Conservation (phyloP, 306 rosid species). For the Senna siamea region DNA sequence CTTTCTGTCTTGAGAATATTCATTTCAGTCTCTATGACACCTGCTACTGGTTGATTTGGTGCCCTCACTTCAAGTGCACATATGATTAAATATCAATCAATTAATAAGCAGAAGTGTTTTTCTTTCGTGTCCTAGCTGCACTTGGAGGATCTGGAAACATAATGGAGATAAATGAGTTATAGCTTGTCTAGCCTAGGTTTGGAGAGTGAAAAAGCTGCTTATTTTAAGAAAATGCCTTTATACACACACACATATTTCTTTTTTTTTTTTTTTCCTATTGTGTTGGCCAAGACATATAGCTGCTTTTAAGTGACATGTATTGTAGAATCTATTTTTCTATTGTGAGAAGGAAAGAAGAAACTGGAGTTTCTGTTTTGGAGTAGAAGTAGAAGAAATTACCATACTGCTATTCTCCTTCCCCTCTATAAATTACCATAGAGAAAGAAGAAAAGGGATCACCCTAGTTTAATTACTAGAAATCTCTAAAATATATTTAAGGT, state of each 20-base stretch:
- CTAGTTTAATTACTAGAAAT: not conserved
- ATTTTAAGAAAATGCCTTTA: too few species aligned
- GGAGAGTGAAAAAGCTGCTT: not conserved
- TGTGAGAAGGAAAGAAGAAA: not conserved
- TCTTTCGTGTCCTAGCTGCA: not conserved
- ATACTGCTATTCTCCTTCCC: too few species aligned
- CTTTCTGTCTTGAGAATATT: constrained; percentile 7
- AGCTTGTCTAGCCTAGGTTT: not conserved
- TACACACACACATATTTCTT: too few species aligned
- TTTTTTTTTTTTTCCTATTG: not conserved
- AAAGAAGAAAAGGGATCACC: constrained; percentile 1
- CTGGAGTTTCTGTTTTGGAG: not conserved
- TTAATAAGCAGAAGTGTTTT: not conserved
- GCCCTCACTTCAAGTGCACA: not conserved
- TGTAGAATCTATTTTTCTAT: not conserved
- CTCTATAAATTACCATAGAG: not conserved
- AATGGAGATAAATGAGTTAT: not conserved
- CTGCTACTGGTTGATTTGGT: not conserved
- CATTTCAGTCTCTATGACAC: constrained; percentile 6
- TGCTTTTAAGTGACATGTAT: not conserved
- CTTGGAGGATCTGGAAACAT: not conserved
- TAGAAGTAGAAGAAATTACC: too few species aligned
- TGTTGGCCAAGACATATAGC: not conserved
- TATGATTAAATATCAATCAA: not conserved
- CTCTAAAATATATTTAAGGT: constrained; percentile 14